These are phyloP conservation scores for Dinochytrium kinnereticum DNA, from an alignment of 371 early-diverging fungal species.

Conservation along the genomic window DNA sequence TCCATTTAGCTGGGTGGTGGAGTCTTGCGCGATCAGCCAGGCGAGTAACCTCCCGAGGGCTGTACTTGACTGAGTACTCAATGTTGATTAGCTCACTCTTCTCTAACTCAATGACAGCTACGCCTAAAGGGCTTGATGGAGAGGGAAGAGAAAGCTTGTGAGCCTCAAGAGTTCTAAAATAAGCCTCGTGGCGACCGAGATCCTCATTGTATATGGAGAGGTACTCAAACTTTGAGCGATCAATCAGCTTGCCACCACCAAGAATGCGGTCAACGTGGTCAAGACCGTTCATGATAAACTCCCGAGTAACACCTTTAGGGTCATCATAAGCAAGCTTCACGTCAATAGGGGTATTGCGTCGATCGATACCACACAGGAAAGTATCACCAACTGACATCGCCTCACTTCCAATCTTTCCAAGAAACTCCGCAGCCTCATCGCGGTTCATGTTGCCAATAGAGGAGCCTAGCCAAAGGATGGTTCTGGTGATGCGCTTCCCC, in stretches of 20 bases:
- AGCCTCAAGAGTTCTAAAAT: conserved; percentile 64
- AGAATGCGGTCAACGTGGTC: conserved; percentile 76
- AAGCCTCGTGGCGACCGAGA: conserved; percentile 82
- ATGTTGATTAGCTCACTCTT: conserved; percentile 85
- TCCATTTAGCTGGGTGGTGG: conserved; percentile 64
- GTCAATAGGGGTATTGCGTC: conserved; percentile 68
- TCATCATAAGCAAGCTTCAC: conserved; percentile 89
- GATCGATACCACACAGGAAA: conserved; percentile 83
- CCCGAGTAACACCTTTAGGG: conserved; percentile 71
- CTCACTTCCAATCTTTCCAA: conserved; percentile 56
- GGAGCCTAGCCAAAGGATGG: conserved; percentile 86
- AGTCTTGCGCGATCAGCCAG: conserved; percentile 66
- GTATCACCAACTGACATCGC: conserved; percentile 76
- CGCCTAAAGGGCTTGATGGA: conserved; percentile 32
- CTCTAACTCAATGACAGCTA: conserved; percentile 47
- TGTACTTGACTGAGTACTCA: conserved; percentile 88
- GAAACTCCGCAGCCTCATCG: conserved; percentile 62
- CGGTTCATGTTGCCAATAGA: conserved; percentile 82
- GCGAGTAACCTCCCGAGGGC: conserved; percentile 58
- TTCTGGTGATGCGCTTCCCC: conserved; percentile 18
- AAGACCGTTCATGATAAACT: conserved; percentile 86
- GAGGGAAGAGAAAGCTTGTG: conserved; percentile 54
- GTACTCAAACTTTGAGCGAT: conserved; percentile 67
- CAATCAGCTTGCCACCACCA: conserved; percentile 23
- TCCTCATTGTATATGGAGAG: conserved; percentile 73